Evolutionary conservation across 176 grass and related monocot genomes (phyloP).

Genomic region (Oryza glumipatula): DNA sequence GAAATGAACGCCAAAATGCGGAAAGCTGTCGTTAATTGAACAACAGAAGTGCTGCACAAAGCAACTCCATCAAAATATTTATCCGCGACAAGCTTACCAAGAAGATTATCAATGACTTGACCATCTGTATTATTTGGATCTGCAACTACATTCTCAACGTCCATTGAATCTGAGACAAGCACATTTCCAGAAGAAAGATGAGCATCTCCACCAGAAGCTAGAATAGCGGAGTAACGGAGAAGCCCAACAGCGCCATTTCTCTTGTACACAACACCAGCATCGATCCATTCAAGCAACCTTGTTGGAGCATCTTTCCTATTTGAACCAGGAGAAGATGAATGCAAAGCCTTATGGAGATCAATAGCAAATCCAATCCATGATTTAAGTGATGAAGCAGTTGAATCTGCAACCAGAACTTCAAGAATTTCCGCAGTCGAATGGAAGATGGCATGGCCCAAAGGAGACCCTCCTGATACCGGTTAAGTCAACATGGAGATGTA

Average conservation of each 20-base stretch:
- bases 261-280: conserved; percentile 97
- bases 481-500: conserved; percentile 28
- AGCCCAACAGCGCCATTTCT: conserved; percentile 87
- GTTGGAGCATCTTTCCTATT: conserved; percentile 93
- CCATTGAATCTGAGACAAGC: conserved; percentile 93
- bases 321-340: conserved; percentile 90
- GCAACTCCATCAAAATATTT: conserved; percentile 90
- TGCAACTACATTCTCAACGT: conserved; percentile 84
- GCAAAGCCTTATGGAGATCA: conserved; percentile 93
- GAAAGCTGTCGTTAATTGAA: conserved; percentile 87
- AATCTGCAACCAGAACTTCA: conserved; percentile 95
- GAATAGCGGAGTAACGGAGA: conserved; percentile 88
- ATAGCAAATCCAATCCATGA: conserved; percentile 92
- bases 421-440: conserved; percentile 93
- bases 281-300: conserved; percentile 96
- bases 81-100: conserved; percentile 83
- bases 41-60: conserved; percentile 76
- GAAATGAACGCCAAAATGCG: conserved; percentile 95
- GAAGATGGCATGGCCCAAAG: conserved; percentile 90
- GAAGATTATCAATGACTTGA: conserved; percentile 89
- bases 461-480: conserved; percentile 64
- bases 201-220: conserved; percentile 93
- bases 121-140: conserved; percentile 80
- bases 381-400: conserved; percentile 80
- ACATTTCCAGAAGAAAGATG: conserved; percentile 88